Base-by-base conservation (phyloP, 169 alveolate species). In the Cryptosporidium xiaoi region DNA sequence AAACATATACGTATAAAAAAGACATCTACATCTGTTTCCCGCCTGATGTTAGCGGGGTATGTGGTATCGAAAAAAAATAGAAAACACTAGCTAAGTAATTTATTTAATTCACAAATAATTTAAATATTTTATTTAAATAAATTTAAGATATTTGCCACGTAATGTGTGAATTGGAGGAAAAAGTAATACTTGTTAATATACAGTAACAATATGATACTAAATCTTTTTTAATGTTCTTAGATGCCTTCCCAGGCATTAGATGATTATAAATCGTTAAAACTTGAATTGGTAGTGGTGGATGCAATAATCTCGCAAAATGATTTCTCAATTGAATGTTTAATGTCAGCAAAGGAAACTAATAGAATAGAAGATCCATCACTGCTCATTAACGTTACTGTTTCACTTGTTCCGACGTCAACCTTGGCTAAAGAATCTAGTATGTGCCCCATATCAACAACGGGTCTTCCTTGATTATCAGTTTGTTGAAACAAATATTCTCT, bases 281-380 rank as follows among this genome's bases (percentile, higher is more conserved):
- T 77, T 7, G 87, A 58, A 50, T 64, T 77, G 2, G 87, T 40
- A 7, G 87, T 77, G 44, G 87, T 62, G 12, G 87, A 58, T 20
- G 87, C 87, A 13, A 77, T 48, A n/a, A 77, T 77, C 56, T 77
- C 87, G 24, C 71, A 77, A 24, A 77, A 77, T 2, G 87, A 77
- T 27, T 60, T 77, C 48, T 77, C 87, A 46, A 77, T 77, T 5
- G 87, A 77, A 1, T 77, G 69, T 27, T 77, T 77, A 2, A 77
- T 77, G 16, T 77, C 87, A 3, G 87, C 87, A 36, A 77, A 77
- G 12, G 87, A 77, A 53, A 77, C 87, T 13, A 77, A 53, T 8
- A 77, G 10, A 36, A 77, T 77, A 13, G 87, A 77, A 33, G 87
- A 77, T 3, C 87, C 87, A 48, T 77, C 87, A 66, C 87, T 77